Base-by-base conservation (phyloP, 75 land plant species). In the Adiantum capillusveneris region DNA sequence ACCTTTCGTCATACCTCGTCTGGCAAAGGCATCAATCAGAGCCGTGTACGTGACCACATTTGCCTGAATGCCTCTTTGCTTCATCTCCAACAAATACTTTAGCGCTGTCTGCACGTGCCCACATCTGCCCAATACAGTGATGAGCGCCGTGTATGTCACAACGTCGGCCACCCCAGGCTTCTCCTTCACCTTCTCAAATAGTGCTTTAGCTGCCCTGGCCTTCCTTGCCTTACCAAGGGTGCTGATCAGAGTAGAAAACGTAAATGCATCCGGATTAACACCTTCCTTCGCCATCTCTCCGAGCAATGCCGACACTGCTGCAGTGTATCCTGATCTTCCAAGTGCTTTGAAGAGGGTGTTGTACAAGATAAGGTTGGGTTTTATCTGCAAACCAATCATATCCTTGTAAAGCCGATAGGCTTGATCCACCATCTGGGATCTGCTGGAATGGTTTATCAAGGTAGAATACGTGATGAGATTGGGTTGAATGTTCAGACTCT, bases 71-170 rank as follows among this genome's bases (percentile, higher is more conserved):
- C 76, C 76, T 18, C 25, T 54, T 9, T 63, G 49, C 19, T 41
- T 28, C 69, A 82, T 61, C 19, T 19, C 56, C 17, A 65, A 68
- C 36, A 71, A 79, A 11, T 79, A 53, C 0, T 21, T 27, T 21
- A 63, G 65, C 28, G 76, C 60, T 44, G 12, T 50, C 6, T 31
- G 9, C 2, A 79, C 5, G 41, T 58, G 67, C 18, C 78, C 77
- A 3, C 28, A 65, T 29, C 57, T 57, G 56, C 73, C 83, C 16
- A 86, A 69, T 37, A 65, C 71, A 60, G 82, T 73, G 7, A 91
- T 75, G 31, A 91, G 82, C 71, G 82, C 36, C 6, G 84, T 79
- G 55, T 88, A 91, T 21, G 93, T 79, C 37, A 84, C 80, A 56
- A 83, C 72, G 66, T 87, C 84, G 29, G 86, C 70, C 2, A 53